Base-by-base conservation (phyloP, 768 basidiomycete genomes). In the Leccinum uliginosum region DNA sequence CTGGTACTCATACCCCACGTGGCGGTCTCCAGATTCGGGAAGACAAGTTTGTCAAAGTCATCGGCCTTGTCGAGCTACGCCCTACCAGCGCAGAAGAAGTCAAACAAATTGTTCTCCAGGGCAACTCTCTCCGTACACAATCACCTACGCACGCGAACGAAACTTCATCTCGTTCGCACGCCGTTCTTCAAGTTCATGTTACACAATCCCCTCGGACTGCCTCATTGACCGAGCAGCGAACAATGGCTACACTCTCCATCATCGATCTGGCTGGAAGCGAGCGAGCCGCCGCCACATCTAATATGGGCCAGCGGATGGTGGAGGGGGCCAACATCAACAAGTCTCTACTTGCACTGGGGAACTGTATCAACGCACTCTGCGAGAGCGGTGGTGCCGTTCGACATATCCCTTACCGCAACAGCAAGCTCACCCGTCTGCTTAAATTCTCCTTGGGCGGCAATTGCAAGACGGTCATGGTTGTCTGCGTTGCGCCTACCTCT, bases 271-370 rank as follows among this genome's bases (percentile, higher is more conserved):
- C 97, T 6, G 97, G 97, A 26, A 96, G 93, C 64, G 97, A 99
- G 69, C 85, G 97, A 14, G 97, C 97, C 17, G 90, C 94, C 17
- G 97, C 94, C 0, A 98, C 96, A 7, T 86, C 82, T 35, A 99
- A 99, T 73, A 95, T 97, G 87, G 97, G 97, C 27, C 90, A 95
- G 66, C 87, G 97, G 19, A 96, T 98, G 91, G 86, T 95, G 35
- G 97, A 99, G 70, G 97, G 97, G 34, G 95, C 96, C 56, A 98
- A 98, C 70, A 99, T 99, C 77, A 99, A 99, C 76, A 96, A 98
- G 71, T 98, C 95, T 29, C 84, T 99, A 21, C 86, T 99, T 54
- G 94, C 97, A 7, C 84, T 99, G 32, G 94, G 94, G 27, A 98
- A 97, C 73, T 98, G 96, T 73, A 98, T 99, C 75, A 98, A 98